phyloP scores from a whole-genome alignment of 495 filamentous ascomycete genomes.

The Neurospora pannonica region DNA sequence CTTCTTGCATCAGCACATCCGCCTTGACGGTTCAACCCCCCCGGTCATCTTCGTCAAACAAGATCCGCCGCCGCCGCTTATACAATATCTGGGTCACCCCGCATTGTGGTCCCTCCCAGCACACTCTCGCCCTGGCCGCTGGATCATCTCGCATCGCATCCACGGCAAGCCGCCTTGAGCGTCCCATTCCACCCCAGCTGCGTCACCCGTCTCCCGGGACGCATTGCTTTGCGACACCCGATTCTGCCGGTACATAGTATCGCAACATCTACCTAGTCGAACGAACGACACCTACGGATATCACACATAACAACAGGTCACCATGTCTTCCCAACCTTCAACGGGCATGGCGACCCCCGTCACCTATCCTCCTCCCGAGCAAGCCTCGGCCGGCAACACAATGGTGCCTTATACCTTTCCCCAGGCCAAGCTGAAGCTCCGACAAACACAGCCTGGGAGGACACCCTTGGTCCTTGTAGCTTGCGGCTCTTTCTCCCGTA shows the following conservation, averaged over 20 bases:
- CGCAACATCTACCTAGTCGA: background rate
- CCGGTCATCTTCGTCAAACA: background rate
- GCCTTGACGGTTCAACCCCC: background rate
- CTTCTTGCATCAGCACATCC: background rate
- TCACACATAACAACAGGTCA: background rate
- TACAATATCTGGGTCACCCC: background rate
- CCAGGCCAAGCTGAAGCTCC: constrained; percentile 53
- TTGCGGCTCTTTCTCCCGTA: constrained; percentile 73
- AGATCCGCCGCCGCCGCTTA: background rate
- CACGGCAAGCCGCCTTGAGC: background rate
- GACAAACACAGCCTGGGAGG: constrained; percentile 58
- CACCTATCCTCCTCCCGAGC: background rate
- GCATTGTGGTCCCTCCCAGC: background rate
- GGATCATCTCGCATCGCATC: background rate
- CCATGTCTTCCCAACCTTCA: background rate
- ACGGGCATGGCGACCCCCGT: background rate
- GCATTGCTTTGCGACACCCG: background rate
- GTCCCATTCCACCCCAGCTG: background rate
- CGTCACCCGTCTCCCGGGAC: background rate
- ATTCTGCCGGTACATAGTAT: background rate
- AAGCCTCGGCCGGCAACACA: constrained; percentile 10
- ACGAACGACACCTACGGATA: background rate
- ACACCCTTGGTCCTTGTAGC: constrained; percentile 77
- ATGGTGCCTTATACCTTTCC: constrained; percentile 63
- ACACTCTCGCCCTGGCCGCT: background rate